Evolutionary conservation across 805 yeast genomes (phyloP), one percentile per base, ranked within the genome.

Genomic region (Candida khao-thaluensis): DNA sequence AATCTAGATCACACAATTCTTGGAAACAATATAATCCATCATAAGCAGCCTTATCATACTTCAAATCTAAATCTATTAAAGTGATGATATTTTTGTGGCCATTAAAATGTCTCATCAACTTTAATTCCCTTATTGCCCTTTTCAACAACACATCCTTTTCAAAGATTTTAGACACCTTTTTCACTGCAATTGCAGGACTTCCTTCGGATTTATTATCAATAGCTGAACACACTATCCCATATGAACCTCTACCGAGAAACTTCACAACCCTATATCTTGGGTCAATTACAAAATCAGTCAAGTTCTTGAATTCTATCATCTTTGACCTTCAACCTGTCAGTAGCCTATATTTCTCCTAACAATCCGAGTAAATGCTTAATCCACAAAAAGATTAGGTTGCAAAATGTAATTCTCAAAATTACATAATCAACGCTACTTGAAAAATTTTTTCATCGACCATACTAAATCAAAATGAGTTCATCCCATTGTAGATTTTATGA

Each of bases 401-500:
- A 33, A 33, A 33, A 33, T 8, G n/a, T 8, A 22, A 8, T 6
- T 33, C 35, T n/a, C 22, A 33, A 12, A 11, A 7, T 33, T 33
- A 33, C 26, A 31, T 31, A 31, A 31, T 31, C 35, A 21, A 11
- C 20, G 7, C 8, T n/a, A 12, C 8, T 4, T 10, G 29, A 24
- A 33, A 33, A 32, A 31, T 16, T 17, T 33, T 33, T 33, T 33
- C 36, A 31, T 7, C 35, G 35, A 31, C 10, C 26, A 22, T 18
- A 7, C 18, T 22, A 33, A 33, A 23, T 12, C 20, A 31, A 17
- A 17, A 86, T 87, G 95, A 82, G 90, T 57, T 79, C 86, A 28
- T 82, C 95, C 33, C 82, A 86, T 64, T 90, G 96, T 74, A 84
- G 99, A 72, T 93, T 85, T 70, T 93, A 93, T 65, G 99, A 91